phyloP scores from a whole-genome alignment of 441 rosid genomes.

The Corymbia citriodora region DNA sequence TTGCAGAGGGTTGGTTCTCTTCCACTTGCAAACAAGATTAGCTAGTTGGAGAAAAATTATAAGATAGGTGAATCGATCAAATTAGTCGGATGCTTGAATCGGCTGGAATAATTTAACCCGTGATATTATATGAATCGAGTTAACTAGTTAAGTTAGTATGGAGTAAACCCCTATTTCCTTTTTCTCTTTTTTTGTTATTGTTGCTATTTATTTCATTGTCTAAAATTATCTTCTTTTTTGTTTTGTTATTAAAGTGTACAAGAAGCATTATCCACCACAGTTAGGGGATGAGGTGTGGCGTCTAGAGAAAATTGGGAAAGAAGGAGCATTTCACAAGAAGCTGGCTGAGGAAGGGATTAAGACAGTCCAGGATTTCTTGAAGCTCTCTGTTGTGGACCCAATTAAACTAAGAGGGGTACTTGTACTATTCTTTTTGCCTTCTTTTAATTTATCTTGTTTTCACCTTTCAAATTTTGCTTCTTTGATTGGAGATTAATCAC shows the following conservation, averaged over 20 bases:
- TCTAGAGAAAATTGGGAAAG: constrained; percentile 71
- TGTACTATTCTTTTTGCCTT: background rate
- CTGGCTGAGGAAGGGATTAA: constrained; percentile 33
- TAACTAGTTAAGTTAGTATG: background rate
- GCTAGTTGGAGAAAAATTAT: background rate
- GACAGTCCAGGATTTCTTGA: constrained; percentile 76
- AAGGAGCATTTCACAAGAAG: constrained; percentile 79
- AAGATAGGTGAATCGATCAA: background rate
- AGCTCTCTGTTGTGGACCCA: constrained; percentile 49
- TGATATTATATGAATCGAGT: background rate
- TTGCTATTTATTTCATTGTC: background rate
- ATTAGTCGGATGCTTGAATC: background rate
- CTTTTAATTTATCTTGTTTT: background rate
- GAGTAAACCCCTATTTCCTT: background rate
- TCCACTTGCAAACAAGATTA: background rate
- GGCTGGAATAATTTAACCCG: background rate
- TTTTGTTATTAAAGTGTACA: constrained; percentile 55
- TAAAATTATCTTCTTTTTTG: background rate
- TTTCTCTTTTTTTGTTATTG: accelerated
- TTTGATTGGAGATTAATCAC: background rate
- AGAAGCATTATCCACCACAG: constrained; percentile 85
- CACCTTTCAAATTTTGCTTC: background rate
- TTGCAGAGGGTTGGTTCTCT: background rate
- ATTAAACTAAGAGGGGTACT: constrained; percentile 48
- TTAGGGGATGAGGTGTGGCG: constrained; percentile 89